Conservation (phyloP, 2,329 filamentous ascomycete species). For the Dactylella cylindrospora region DNA sequence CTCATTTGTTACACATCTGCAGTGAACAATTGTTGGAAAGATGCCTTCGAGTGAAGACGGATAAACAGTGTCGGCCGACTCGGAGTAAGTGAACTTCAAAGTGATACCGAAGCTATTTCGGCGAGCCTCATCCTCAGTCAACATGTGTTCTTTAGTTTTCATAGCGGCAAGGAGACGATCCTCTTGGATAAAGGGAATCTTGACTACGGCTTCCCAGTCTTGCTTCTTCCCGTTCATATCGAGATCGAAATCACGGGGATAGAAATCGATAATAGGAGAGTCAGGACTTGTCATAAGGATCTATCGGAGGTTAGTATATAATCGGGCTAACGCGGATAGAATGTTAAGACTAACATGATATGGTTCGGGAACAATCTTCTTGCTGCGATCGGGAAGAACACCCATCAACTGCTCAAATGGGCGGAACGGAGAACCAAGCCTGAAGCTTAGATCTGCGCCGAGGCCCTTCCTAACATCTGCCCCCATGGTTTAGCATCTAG, state of each 20-base stretch:
- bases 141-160: conserved; percentile 74
- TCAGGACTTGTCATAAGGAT: conserved; percentile 86
- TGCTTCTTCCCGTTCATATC: conserved; percentile 99
- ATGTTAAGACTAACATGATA: conserved; percentile 45
- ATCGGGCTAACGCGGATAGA: too few relatives aligned
- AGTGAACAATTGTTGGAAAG: conserved; percentile 84
- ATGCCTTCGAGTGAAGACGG: conserved; percentile 83
- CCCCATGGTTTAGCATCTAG: conserved; percentile 44
- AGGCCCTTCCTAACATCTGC: conserved; percentile 84
- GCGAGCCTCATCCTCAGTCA: conserved; percentile 75
- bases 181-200: conserved; percentile 98
- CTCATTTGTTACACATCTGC: conserved; percentile 91
- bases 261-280: conserved; percentile 96
- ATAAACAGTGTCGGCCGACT: conserved; percentile 76
- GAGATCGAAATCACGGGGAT: conserved; percentile 91
- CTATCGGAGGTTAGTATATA: conserved; percentile 52
- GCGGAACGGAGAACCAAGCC: conserved; percentile 88
- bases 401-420: conserved; percentile 98
- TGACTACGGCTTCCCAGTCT: conserved; percentile 99
- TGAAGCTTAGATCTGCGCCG: conserved; percentile 84
- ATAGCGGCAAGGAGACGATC: conserved; percentile 80
- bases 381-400: conserved; percentile 93
- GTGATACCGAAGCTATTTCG: conserved; percentile 91
- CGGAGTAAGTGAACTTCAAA: conserved; percentile 86
- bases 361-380: conserved; percentile 78